A percentile compares a stretch with the other conserved stretches of the same genome.
Evolutionary conservation across 139 green algal species (phyloP).

Genomic region (Chlorella sp.): DNA sequence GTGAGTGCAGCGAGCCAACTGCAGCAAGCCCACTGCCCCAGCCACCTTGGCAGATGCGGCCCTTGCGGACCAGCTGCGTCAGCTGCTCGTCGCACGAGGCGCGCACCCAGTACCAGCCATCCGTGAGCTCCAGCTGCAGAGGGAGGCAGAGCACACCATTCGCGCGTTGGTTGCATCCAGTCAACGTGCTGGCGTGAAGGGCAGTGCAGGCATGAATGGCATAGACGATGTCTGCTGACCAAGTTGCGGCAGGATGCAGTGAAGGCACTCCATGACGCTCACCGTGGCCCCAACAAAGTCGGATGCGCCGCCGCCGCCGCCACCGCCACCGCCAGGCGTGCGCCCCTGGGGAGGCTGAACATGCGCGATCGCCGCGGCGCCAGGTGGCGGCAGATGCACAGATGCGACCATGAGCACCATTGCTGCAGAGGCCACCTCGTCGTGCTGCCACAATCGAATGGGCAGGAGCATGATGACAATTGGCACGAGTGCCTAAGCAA

Average conservation of each 20-base stretch:
- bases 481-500: too few relatives aligned
- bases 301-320: background rate
- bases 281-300: background rate
- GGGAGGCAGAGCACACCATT: too few relatives aligned
- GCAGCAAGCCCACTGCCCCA: background rate
- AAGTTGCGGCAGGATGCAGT: background rate
- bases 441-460: conserved; percentile 45
- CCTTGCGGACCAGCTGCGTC: conserved; percentile 27
- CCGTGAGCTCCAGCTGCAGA: conserved; percentile 68
- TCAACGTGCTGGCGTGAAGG: too few relatives aligned
- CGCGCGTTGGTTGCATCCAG: too few relatives aligned
- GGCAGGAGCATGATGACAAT: too few relatives aligned
- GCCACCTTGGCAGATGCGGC: conserved; percentile 23
- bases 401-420: conserved; percentile 69
- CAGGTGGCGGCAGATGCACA: conserved; percentile 21
- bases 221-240: too few relatives aligned
- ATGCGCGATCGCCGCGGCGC: background rate
- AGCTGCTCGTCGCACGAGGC: conserved; percentile 60
- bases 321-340: background rate
- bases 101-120: conserved; percentile 78
- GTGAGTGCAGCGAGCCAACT: too few relatives aligned
- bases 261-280: background rate
- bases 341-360: too few relatives aligned
- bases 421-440: conserved; percentile 47
- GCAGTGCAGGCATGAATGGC: too few relatives aligned